phyloP scores from a whole-genome alignment of 2,329 filamentous ascomycete species.

The Calonectria hongkongensis region DNA sequence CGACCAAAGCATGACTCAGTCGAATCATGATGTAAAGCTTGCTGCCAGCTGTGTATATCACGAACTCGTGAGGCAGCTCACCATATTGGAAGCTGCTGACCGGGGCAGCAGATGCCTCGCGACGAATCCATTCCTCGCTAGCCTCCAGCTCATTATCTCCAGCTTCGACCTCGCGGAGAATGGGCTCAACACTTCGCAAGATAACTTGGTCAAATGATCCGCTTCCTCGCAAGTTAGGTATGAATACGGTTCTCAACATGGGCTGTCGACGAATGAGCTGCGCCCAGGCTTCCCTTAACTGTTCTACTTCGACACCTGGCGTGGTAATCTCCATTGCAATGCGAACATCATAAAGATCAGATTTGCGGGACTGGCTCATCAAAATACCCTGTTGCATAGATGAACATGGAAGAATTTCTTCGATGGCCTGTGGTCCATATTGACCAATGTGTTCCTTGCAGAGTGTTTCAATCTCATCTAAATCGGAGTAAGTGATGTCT shows the following conservation, averaged over 20 bases:
- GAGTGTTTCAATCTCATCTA: conserved; percentile 14
- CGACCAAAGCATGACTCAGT: conserved; percentile 7
- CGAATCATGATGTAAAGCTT: conserved; percentile 23
- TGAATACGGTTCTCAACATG: conserved; percentile 17
- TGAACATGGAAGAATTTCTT: conserved; percentile 58
- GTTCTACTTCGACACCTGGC: neutral
- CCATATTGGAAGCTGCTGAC: conserved; percentile 10
- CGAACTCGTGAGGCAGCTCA: conserved; percentile 2
- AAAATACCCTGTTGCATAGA: conserved; percentile 59
- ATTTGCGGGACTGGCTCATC: conserved; percentile 47
- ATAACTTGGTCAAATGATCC: conserved; percentile 18
- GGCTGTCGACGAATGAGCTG: conserved; percentile 17
- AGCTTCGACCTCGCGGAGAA: conserved; percentile 5
- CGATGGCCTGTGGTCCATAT: conserved; percentile 42
- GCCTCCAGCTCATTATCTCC: conserved; percentile 2
- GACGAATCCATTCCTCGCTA: conserved; percentile 11
- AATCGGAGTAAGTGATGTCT: conserved; percentile 8
- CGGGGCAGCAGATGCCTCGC: neutral
- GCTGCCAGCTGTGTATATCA: neutral
- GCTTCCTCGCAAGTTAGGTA: conserved; percentile 19
- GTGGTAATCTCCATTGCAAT: conserved; percentile 13
- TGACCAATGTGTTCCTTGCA: conserved; percentile 13
- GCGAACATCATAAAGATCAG: conserved; percentile 30
- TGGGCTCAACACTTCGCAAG: neutral
- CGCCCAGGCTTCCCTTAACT: conserved; percentile 8